Conservation (phyloP, 306 rosid genomes). For the Argentina anserina region DNA sequence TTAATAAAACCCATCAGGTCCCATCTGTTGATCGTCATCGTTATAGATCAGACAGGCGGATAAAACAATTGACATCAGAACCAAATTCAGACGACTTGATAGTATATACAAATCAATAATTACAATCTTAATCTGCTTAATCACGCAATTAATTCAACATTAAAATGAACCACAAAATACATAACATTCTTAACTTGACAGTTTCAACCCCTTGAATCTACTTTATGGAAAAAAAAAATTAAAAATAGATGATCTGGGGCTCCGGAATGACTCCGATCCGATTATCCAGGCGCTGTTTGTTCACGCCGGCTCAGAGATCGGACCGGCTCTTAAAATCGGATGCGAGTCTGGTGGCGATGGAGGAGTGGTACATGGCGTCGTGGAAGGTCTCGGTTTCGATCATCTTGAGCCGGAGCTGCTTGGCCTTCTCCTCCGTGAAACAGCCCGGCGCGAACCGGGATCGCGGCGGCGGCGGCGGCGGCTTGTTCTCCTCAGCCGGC, state of each 20-base stretch:
- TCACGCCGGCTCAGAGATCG: constrained; percentile 35
- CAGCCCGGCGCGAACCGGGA: constrained; percentile 58
- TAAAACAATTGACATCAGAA: not conserved
- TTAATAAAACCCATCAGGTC: not conserved
- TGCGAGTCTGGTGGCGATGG: constrained; percentile 90
- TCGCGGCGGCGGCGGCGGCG: constrained; percentile 8
- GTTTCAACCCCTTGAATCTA: constrained; percentile 11
- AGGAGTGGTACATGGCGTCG: constrained; percentile 89
- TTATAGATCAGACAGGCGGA: not conserved
- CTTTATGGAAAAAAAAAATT: not conserved
- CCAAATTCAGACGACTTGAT: not conserved
- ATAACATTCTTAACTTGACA: not conserved
- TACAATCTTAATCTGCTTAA: not conserved
- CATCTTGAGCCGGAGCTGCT: constrained; percentile 66
- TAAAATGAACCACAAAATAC: not conserved
- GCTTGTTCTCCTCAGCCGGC: constrained; percentile 6
- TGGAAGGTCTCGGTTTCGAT: constrained; percentile 58
- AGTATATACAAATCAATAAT: constrained; percentile 4
- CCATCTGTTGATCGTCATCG: not conserved
- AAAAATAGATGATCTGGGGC: constrained; percentile 9
- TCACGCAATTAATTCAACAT: not conserved
- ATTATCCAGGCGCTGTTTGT: not conserved
- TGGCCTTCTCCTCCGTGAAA: constrained; percentile 88
- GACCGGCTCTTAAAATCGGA: constrained; percentile 54
- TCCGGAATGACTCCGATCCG: not conserved